Evolutionary conservation across 768 basidiomycete genomes (phyloP).

Genomic region (Candolleomyces efflorescens): DNA sequence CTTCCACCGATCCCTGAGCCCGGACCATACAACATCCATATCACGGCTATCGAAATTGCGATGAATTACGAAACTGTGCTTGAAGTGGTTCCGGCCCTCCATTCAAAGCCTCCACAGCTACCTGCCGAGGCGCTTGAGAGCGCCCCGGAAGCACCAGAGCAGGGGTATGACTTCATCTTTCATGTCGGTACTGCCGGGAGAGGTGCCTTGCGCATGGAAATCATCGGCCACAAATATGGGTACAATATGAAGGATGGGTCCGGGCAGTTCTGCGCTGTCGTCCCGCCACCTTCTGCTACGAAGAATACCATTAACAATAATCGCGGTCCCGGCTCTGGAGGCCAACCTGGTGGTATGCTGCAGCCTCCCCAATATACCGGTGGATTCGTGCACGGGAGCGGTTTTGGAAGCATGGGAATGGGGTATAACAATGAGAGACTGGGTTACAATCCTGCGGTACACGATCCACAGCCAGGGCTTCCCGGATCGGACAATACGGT

Average conservation of each 20-base stretch:
- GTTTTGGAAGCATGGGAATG: conserved; percentile 31
- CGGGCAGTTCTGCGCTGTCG: conserved; percentile 51
- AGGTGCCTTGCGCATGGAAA: conserved; percentile 61
- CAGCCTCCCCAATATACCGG: background rate
- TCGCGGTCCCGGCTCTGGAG: conserved; percentile 2
- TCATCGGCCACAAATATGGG: conserved; percentile 60
- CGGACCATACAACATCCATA: conserved; percentile 44
- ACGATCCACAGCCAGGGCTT: conserved; percentile 9
- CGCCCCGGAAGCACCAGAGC: conserved; percentile 30
- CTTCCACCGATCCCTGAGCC: conserved; percentile 17
- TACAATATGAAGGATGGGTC: conserved; percentile 67
- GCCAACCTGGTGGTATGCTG: background rate
- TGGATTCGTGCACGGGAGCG: conserved; percentile 19
- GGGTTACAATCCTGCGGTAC: conserved; percentile 25
- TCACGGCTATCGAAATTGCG: conserved; percentile 55
- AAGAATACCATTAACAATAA: conserved; percentile 28
- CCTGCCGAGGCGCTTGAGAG: conserved; percentile 30
- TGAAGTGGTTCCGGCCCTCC: conserved; percentile 50
- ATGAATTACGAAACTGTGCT: conserved; percentile 57
- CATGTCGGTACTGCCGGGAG: conserved; percentile 67
- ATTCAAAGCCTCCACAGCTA: conserved; percentile 54
- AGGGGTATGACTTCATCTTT: conserved; percentile 66
- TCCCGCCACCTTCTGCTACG: conserved; percentile 33
- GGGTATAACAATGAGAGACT: conserved; percentile 30
- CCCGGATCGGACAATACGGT: conserved; percentile 11